These are phyloP conservation scores for Heterobasidion parviporum DNA, from an alignment of 1,284 basidiomycete species.

Conservation along the genomic window DNA sequence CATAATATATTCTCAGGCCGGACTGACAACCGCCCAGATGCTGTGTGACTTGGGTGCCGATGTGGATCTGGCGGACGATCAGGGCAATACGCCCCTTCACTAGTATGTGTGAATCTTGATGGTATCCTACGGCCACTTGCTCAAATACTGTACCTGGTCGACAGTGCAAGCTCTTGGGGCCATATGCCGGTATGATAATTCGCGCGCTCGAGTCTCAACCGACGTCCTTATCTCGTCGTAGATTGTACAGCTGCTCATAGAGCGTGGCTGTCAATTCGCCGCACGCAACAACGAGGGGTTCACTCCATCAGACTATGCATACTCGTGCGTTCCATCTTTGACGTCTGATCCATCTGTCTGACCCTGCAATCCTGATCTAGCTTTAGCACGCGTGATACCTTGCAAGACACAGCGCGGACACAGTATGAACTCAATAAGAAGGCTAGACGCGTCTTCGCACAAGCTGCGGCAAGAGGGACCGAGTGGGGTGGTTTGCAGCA, in stretches of 20 bases:
- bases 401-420: slow-evolving; percentile 68
- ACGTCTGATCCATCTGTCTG: slow-evolving; percentile 7
- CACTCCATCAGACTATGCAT: slow-evolving; percentile 87
- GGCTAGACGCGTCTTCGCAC: slow-evolving; percentile 57
- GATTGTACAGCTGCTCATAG: slow-evolving; percentile 82
- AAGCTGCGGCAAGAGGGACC: slow-evolving; percentile 54
- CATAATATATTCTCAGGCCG: slow-evolving; percentile 6
- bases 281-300: slow-evolving; percentile 87
- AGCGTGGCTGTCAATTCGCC: slow-evolving; percentile 76
- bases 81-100: slow-evolving; percentile 89
- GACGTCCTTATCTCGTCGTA: slow-evolving; percentile 22
- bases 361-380: slow-evolving; percentile 22
- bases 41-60: slow-evolving; percentile 86
- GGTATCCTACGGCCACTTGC: not conserved
- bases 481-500: slow-evolving; percentile 40
- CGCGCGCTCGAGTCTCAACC: slow-evolving; percentile 1
- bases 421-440: slow-evolving; percentile 76
- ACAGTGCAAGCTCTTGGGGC: slow-evolving; percentile 79
- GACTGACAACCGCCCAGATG: slow-evolving; percentile 42
- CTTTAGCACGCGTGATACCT: slow-evolving; percentile 60
- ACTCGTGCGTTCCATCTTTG: slow-evolving; percentile 52
- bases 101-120: slow-evolving; percentile 49
- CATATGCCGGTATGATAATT: slow-evolving; percentile 56
- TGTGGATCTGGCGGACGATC: slow-evolving; percentile 79
- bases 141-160: slow-evolving; percentile 8